Percentiles rank a stretch among this genome's conserved stretches.
phyloP scores from a whole-genome alignment of 208 protist genomes.

The Trypanosoma grayi region DNA sequence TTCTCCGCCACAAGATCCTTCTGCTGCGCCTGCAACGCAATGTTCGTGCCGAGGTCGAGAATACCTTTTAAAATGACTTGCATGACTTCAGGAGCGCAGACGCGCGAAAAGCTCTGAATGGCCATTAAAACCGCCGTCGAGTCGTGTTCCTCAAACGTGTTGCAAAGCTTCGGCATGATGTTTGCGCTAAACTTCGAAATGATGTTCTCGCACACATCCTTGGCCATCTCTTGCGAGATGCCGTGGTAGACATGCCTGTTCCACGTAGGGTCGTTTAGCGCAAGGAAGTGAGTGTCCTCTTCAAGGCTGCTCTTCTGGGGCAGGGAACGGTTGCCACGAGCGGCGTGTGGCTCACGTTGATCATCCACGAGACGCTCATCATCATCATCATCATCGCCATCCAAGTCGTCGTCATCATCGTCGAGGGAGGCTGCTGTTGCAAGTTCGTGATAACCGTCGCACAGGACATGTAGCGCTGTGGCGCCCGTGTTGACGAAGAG shows the following conservation, averaged over 20 bases:
- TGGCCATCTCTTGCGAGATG: slow-evolving; percentile 64
- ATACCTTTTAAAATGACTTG: slow-evolving; percentile 77
- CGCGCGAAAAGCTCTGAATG: slow-evolving; percentile 84
- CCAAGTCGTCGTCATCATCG: slow-evolving; percentile 41
- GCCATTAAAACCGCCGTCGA: slow-evolving; percentile 77
- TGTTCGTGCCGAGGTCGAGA: slow-evolving; percentile 66
- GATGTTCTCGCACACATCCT: slow-evolving; percentile 61
- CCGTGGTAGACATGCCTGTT: slow-evolving; percentile 79
- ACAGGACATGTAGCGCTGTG: slow-evolving; percentile 75
- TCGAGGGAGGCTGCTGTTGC: slow-evolving; percentile 38
- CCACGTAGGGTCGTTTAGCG: slow-evolving; percentile 69
- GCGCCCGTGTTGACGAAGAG: slow-evolving; percentile 72
- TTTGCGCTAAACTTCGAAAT: slow-evolving; percentile 83
- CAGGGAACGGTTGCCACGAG: neutral
- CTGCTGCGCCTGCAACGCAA: slow-evolving; percentile 32
- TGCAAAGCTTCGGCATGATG: slow-evolving; percentile 89
- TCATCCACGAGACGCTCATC: slow-evolving; percentile 33
- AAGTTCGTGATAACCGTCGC: slow-evolving; percentile 65
- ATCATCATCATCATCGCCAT: slow-evolving; percentile 16
- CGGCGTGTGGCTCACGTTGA: slow-evolving; percentile 11
- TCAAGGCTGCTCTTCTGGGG: slow-evolving; percentile 62
- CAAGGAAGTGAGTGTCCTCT: slow-evolving; percentile 69
- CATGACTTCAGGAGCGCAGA: slow-evolving; percentile 83
- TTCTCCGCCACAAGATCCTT: slow-evolving; percentile 15
- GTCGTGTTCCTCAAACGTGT: slow-evolving; percentile 72